A percentile compares a stretch with the other conserved stretches of the same genome.
Evolutionary conservation across 345 rosid genomes (phyloP).

Genomic region (Salix caprea): DNA sequence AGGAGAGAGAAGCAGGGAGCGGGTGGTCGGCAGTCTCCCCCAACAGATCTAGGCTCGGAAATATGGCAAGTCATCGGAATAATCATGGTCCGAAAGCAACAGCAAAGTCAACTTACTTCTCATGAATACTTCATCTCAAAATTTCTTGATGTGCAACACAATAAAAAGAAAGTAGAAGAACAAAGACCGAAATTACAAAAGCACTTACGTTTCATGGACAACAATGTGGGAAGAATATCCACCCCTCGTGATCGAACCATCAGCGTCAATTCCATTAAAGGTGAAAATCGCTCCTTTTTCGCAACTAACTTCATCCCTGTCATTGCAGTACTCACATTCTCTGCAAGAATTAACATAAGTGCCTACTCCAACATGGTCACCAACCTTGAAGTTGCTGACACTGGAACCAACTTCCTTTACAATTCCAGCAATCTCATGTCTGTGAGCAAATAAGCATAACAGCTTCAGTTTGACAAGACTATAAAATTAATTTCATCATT

Average conservation of each 20-base stretch:
- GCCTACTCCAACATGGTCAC: slow-evolving; percentile 90
- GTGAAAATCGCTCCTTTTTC: slow-evolving; percentile 51
- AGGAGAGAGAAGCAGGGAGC: neutral
- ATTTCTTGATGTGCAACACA: no score
- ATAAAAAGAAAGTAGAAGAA: neutral
- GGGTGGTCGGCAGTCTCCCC: no score
- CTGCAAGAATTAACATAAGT: slow-evolving; percentile 82
- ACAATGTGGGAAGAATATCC: slow-evolving; percentile 78
- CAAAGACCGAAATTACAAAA: neutral
- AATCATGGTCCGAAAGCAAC: no score
- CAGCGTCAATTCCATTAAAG: slow-evolving; percentile 63
- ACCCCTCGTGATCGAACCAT: slow-evolving; percentile 76
- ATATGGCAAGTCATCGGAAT: no score
- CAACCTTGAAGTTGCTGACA: slow-evolving; percentile 59
- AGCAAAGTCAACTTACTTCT: no score
- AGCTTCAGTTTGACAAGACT: slow-evolving; percentile 10
- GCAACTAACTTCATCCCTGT: slow-evolving; percentile 51
- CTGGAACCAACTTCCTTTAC: slow-evolving; percentile 73
- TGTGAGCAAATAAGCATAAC: slow-evolving; percentile 17
- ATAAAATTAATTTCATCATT: no score
- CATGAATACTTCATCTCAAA: no score
- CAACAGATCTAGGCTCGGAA: no score
- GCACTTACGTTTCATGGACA: slow-evolving; percentile 61
- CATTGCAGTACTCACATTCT: slow-evolving; percentile 64
- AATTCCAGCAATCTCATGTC: slow-evolving; percentile 85